Conservation (phyloP, 2,329 filamentous ascomycete genomes). For the Venturia pyrina region DNA sequence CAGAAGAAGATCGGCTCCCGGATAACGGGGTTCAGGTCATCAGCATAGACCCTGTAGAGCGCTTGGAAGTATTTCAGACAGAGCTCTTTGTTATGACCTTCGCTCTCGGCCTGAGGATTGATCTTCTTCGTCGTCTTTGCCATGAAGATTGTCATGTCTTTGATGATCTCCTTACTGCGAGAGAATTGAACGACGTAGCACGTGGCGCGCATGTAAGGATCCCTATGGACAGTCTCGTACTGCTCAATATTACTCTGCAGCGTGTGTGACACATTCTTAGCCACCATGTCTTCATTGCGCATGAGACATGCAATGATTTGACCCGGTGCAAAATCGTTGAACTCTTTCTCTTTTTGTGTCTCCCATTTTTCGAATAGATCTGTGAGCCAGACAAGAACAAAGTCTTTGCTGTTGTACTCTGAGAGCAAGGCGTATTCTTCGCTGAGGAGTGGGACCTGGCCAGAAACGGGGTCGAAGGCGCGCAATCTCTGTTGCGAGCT, state of each 20-base stretch:
- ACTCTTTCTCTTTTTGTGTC: neutral
- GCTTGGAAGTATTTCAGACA: neutral
- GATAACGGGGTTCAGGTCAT: neutral
- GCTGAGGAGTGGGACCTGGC: neutral
- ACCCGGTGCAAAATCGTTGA: slow-evolving; percentile 5
- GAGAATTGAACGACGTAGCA: neutral
- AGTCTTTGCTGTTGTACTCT: slow-evolving; percentile 5
- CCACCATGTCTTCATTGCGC: neutral
- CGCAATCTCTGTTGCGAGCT: neutral
- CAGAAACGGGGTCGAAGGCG: neutral
- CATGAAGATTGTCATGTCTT: slow-evolving; percentile 2
- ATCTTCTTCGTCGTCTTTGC: neutral
- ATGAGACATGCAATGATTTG: slow-evolving; percentile 9
- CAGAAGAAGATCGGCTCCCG: slow-evolving; percentile 1
- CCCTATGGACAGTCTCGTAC: neutral
- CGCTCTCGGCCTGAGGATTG: neutral
- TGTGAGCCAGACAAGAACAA: neutral
- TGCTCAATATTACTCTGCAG: slow-evolving; percentile 8
- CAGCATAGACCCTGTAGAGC: neutral
- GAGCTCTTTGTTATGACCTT: neutral
- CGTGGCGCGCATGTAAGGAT: slow-evolving; percentile 7
- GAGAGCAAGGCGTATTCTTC: slow-evolving; percentile 1
- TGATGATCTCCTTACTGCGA: neutral
- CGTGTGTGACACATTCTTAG: neutral
- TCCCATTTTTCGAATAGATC: slow-evolving; percentile 11